phyloP scores from a whole-genome alignment of 1,139 yeast species.

The Pichia sp. region DNA sequence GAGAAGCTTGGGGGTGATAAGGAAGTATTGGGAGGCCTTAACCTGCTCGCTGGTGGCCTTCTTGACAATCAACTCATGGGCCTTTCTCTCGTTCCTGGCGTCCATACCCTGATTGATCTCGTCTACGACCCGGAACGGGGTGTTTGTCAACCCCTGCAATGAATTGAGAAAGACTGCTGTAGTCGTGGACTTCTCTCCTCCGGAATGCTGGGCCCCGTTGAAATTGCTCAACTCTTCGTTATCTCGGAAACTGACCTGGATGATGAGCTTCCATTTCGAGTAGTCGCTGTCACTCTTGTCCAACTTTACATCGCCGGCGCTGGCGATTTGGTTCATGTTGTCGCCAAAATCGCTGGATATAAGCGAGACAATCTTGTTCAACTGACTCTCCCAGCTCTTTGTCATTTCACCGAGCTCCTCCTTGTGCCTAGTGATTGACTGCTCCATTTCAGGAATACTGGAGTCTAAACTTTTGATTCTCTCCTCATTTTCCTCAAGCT shows the following conservation, averaged over 20 bases:
- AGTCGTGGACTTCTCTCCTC: conserved; percentile 96
- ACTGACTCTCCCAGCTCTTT: conserved; percentile 54
- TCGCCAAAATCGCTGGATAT: conserved; percentile 62
- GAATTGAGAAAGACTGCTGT: conserved; percentile 90
- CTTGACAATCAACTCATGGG: conserved; percentile 81
- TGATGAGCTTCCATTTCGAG: conserved; percentile 78
- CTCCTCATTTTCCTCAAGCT: conserved; percentile 35
- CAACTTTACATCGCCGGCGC: conserved; percentile 74
- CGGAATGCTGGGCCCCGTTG: conserved; percentile 88
- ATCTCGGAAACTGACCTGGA: conserved; percentile 81
- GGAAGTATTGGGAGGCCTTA: conserved; percentile 63
- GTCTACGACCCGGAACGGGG: conserved; percentile 94
- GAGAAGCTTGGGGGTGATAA: conserved; percentile 88
- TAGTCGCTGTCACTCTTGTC: conserved; percentile 50
- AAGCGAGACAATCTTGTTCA: conserved; percentile 45
- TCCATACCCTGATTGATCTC: conserved; percentile 99
- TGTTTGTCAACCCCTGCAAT: conserved; percentile 80
- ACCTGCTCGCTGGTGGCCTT: conserved; percentile 60
- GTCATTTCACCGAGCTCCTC: conserved; percentile 40
- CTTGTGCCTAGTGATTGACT: conserved; percentile 32
- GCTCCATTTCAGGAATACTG: conserved; percentile 36
- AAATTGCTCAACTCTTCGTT: conserved; percentile 63
- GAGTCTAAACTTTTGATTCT: conserved; percentile 30
- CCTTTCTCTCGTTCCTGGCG: conserved; percentile 82
- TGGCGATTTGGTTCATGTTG: conserved; percentile 71